Conservation (phyloP, 2,329 filamentous ascomycete species). For the Colletotrichum sp. region DNA sequence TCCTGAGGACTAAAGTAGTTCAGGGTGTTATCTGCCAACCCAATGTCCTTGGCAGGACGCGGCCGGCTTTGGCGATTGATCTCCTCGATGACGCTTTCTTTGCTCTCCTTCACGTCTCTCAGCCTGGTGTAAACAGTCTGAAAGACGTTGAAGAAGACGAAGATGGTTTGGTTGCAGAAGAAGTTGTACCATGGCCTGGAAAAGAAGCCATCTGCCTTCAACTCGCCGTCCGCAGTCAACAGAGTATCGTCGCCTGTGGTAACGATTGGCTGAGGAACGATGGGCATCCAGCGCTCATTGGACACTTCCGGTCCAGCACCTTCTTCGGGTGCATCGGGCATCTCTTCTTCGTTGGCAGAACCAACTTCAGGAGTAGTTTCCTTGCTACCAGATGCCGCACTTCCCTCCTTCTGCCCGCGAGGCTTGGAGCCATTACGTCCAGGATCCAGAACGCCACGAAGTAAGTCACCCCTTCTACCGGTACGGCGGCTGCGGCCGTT, state of each 20-base stretch:
- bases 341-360: conserved; percentile 81
- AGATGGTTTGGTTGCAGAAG: conserved; percentile 90
- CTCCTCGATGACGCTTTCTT: conserved; percentile 73
- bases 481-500: conserved; percentile 73
- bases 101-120: conserved; percentile 81
- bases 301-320: conserved; percentile 64
- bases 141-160: conserved; percentile 94
- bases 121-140: conserved; percentile 89
- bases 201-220: conserved; percentile 81
- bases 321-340: conserved; percentile 66
- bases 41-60: conserved; percentile 84
- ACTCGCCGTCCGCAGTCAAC: conserved; percentile 65
- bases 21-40: conserved; percentile 78
- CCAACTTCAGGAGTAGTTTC: conserved; percentile 85
- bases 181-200: conserved; percentile 83
- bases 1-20: conserved; percentile 76
- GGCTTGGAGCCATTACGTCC: conserved; percentile 73
- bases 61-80: conserved; percentile 74
- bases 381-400: conserved; percentile 78
- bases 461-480: conserved; percentile 79
- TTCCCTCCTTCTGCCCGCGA: conserved; percentile 79
- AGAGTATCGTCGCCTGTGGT: conserved; percentile 58
- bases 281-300: conserved; percentile 69
- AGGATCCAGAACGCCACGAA: conserved; percentile 85
- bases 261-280: conserved; percentile 61